Evolutionary conservation across 2,329 filamentous ascomycete species (phyloP).

Genomic region (Paraconiothyrium brasiliense): DNA sequence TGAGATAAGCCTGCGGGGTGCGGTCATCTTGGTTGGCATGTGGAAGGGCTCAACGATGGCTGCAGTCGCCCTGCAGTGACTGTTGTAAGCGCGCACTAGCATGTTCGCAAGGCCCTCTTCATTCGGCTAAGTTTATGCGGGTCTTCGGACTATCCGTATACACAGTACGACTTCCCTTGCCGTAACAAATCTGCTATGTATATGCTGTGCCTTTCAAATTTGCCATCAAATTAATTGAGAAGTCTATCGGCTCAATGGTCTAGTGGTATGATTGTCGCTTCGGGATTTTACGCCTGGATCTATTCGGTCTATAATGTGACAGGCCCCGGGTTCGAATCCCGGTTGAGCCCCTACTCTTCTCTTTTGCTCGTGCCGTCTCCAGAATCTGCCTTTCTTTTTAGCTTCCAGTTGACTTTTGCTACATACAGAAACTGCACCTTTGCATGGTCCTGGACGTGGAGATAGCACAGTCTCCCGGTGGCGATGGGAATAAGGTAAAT

Average conservation of each 20-base stretch:
- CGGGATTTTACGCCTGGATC: constrained; percentile 29
- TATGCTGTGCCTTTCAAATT: not conserved
- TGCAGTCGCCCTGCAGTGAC: not conserved
- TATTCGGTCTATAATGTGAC: constrained; percentile 28
- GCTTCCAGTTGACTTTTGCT: no score
- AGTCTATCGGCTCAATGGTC: constrained; percentile 32
- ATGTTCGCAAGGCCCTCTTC: constrained; percentile 8
- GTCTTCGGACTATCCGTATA: not conserved
- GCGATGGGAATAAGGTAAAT: not conserved
- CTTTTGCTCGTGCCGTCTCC: not conserved
- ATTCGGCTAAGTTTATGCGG: not conserved
- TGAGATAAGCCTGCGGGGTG: not conserved
- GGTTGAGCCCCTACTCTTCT: constrained; percentile 18
- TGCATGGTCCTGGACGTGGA: no score
- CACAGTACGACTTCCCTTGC: no score
- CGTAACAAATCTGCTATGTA: no score
- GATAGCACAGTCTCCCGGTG: no score
- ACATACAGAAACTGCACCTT: no score
- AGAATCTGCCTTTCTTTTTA: not conserved
- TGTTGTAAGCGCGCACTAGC: not conserved
- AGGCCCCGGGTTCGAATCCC: constrained; percentile 41
- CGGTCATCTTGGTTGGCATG: constrained; percentile 6
- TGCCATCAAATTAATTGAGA: not conserved
- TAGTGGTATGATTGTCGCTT: constrained; percentile 46
- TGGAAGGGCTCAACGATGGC: not conserved